phyloP scores from a whole-genome alignment of 2,329 filamentous ascomycete genomes.

The Dothideomycetes sp. region DNA sequence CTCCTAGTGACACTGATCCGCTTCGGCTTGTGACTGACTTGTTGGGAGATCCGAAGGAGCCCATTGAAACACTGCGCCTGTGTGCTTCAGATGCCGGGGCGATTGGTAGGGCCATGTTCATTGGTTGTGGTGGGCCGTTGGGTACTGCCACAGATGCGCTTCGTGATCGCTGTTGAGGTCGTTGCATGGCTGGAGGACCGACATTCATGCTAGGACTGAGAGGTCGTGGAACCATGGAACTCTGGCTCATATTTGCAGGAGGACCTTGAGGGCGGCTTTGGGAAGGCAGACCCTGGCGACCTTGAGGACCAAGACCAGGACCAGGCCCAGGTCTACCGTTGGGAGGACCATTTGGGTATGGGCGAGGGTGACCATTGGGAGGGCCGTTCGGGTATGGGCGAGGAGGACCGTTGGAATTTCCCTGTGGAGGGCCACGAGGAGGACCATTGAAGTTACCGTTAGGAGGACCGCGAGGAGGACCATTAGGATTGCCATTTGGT shows the following conservation, averaged over 20 bases:
- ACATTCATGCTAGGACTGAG: constrained; percentile 5
- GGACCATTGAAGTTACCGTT: constrained; percentile 19
- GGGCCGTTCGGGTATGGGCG: constrained; percentile 25
- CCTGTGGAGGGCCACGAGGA: constrained; percentile 18
- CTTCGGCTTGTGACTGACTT: not conserved
- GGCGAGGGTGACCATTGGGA: constrained; percentile 14
- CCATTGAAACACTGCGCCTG: constrained; percentile 12
- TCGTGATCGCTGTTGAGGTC: constrained; percentile 9
- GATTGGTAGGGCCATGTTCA: not conserved
- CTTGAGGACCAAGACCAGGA: constrained; percentile 14
- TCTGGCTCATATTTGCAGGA: constrained; percentile 3
- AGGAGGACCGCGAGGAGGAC: constrained; percentile 17
- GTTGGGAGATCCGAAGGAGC: not conserved
- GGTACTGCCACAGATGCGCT: constrained; percentile 1
- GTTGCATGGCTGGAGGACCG: not conserved
- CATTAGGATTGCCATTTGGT: constrained; percentile 22
- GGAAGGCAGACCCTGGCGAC: constrained; percentile 18
- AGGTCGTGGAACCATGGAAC: constrained; percentile 10
- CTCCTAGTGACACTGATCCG: constrained; percentile 11
- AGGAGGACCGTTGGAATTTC: constrained; percentile 17
- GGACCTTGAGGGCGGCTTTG: constrained; percentile 6
- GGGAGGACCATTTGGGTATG: constrained; percentile 22
- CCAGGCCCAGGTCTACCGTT: constrained; percentile 5
- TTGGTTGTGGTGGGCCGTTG: constrained; percentile 3
- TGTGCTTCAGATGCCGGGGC: constrained; percentile 3